Percentiles rank a stretch among this genome's conserved stretches.
These are phyloP conservation scores for Gloeostereum incarnatum DNA, from an alignment of 768 basidiomycete species.

Conservation along the genomic window DNA sequence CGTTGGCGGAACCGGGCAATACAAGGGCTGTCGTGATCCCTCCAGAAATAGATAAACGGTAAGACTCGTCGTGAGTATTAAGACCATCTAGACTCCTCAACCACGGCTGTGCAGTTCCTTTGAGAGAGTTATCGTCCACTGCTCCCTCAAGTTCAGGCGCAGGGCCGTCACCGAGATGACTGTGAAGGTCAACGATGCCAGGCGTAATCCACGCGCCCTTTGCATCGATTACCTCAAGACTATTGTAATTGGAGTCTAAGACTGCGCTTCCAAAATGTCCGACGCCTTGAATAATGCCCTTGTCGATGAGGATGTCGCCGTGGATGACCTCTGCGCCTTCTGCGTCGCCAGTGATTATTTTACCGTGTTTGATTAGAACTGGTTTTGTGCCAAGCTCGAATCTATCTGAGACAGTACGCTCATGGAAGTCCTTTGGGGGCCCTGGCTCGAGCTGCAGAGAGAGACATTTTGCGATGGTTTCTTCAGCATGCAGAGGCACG, in stretches of 20 bases:
- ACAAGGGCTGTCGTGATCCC: constrained; percentile 74
- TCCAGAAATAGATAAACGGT: constrained; percentile 60
- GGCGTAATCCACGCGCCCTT: constrained; percentile 74
- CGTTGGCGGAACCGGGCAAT: constrained; percentile 64
- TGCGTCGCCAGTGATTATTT: constrained; percentile 71
- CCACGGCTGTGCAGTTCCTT: constrained; percentile 44
- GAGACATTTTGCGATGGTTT: constrained; percentile 33
- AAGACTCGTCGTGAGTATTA: constrained; percentile 75
- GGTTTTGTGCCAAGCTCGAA: constrained; percentile 56
- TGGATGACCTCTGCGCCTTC: constrained; percentile 59
- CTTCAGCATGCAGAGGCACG: constrained; percentile 14
- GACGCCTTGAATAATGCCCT: constrained; percentile 54
- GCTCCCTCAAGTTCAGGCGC: constrained; percentile 44
- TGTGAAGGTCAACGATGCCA: constrained; percentile 62
- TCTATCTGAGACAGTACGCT: constrained; percentile 51
- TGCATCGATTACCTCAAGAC: constrained; percentile 28
- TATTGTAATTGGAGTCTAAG: constrained; percentile 8
- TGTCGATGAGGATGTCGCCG: constrained; percentile 63
- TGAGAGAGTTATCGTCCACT: constrained; percentile 15
- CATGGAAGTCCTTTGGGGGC: constrained; percentile 34
- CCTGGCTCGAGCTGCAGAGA: constrained; percentile 30
- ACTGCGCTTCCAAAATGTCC: constrained; percentile 29
- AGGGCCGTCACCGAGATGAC: constrained; percentile 50
- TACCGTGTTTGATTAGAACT: constrained; percentile 63
- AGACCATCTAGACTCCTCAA: constrained; percentile 69